Evolutionary conservation across 129 eudicot species (phyloP).

Genomic region (Centella asiatica): DNA sequence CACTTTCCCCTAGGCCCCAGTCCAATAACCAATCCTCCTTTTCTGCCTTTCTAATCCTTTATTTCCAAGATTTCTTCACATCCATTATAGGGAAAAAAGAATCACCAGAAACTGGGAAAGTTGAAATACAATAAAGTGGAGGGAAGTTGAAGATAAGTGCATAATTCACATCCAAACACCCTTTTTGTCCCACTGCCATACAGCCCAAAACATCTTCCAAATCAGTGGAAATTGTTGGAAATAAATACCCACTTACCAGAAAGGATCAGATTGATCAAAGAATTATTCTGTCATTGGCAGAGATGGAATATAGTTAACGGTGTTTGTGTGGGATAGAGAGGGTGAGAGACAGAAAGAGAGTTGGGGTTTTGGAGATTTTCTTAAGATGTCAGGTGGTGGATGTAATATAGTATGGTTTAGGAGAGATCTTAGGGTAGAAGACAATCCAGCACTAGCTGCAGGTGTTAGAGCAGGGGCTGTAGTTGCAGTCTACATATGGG

Average conservation of each 20-base stretch:
- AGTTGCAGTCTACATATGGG: conserved; percentile 70
- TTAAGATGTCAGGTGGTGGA: conserved; percentile 44
- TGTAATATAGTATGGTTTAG: conserved; percentile 98
- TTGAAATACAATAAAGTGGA: conserved; percentile 2
- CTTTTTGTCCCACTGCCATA: too few relatives aligned
- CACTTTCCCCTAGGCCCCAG: conserved; percentile 26
- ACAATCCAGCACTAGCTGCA: conserved; percentile 90
- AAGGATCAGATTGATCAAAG: conserved; percentile 27
- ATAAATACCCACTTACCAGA: too few relatives aligned
- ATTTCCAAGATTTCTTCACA: conserved; percentile 12
- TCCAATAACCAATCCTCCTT: conserved; percentile 21
- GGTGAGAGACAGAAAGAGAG: not conserved
- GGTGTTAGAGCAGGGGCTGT: conserved; percentile 90
- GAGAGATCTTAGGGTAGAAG: conserved; percentile 95
- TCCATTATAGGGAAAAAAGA: conserved; percentile 20
- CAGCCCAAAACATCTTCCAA: conserved; percentile 18
- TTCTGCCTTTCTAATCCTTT: conserved; percentile 9
- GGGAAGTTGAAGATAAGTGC: conserved; percentile 17
- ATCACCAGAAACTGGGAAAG: conserved; percentile 4
- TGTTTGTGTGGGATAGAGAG: not conserved
- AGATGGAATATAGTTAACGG: not conserved
- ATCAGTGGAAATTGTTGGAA: conserved; percentile 16
- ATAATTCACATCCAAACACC: conserved; percentile 13
- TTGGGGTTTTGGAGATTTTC: conserved; percentile 4
- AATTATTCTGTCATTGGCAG: conserved; percentile 10